Evolutionary conservation across 805 yeast species (phyloP), one percentile per base, ranked within the genome.

Genomic region (Lachancea mirantina): DNA sequence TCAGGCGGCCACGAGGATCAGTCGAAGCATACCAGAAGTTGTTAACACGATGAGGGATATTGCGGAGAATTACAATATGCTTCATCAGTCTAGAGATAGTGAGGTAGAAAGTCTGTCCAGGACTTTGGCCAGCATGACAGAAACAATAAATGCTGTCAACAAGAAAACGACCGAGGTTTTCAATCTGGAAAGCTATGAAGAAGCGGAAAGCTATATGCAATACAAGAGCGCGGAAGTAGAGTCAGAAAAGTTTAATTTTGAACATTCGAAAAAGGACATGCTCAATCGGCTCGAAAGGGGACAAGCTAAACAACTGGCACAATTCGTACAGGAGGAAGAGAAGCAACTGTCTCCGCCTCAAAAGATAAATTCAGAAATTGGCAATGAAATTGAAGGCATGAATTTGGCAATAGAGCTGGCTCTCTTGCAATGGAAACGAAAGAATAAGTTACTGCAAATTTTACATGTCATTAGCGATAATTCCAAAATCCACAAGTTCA

Each of bases 161-260:
- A 17, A 36, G 3, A 47, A 49, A 23, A 50, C 62, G 6, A 36
- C 50, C 14, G 61, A 57, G 14, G 50, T 73, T 48, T 45, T 75
- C 10, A 77, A 81, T 48, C 74, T 76, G 39, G 81, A 72, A 45
- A 94, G 85, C 52, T 68, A 65, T 14, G 74, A 77, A 41, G 95
- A 95, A 5, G 83, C 84, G 43, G 81, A 94, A 2, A 80, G 88
- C 9, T 62, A 83, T 26, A 92, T 39, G 42, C 31, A 19, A 35
- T 21, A 34, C 31, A 39, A 26, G 40, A 32, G 30, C 35, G 35
- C 35, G 24, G 46, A 43, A 11, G 30, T 50, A 9, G 26, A 35
- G 17, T 39, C 14, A 28, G 40, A 36, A 26, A 36, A 29, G 19
- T 31, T 14, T 6, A 43, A 42, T 13, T 21, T 45, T 14, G 35